Evolutionary conservation across 805 yeast species (phyloP), one percentile per base, ranked within the genome.

Genomic region (Candida sphagnicola): DNA sequence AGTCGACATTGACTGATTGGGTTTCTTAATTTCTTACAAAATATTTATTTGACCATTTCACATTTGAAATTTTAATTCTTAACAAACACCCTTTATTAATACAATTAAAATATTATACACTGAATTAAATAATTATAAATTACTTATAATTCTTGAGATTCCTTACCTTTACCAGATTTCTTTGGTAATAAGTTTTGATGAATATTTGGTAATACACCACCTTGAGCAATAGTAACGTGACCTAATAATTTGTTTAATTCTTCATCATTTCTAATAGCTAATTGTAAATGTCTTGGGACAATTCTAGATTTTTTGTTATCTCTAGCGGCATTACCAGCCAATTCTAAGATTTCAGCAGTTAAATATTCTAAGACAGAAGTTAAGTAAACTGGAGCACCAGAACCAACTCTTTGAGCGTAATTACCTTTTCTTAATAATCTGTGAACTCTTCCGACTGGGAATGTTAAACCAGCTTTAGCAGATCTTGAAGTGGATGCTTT

Each of bases 101-200:
- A 26, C 29, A 26, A n/a, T n/a, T n/a, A 21, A 21, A 21, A 26
- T 26, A 26, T 26, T 26, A 26, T 26, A 26, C 29, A 26, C 29
- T 26, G 29, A 26, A 26, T 13, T 26, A 26, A 26, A 26, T 26
- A 26, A 26, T 12, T 26, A 21, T 26, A 26, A 8, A 8, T 12
- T 26, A 10, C 29, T 70, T 73, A 75, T 61, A 74, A 73, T 66
- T 74, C 79, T 67, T 74, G 79, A 54, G 79, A 74, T 63, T 74
- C 78, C 64, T 74, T 75, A 44, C 66, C 63, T 60, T 71, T 70
- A 46, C 72, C 75, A 43, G 75, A 62, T 63, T 74, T 75, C 69
- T 74, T 67, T 62, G 80, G 82, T 57, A 69, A 69, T 58, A 69
- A 69, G 65, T 65, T 60, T 52, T 62, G 70, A 58, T 69, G 74